Percentiles rank a stretch among this genome's conserved stretches.
phyloP scores from a whole-genome alignment of 805 yeast species.

The Saccharomycopsis fibuligera region DNA sequence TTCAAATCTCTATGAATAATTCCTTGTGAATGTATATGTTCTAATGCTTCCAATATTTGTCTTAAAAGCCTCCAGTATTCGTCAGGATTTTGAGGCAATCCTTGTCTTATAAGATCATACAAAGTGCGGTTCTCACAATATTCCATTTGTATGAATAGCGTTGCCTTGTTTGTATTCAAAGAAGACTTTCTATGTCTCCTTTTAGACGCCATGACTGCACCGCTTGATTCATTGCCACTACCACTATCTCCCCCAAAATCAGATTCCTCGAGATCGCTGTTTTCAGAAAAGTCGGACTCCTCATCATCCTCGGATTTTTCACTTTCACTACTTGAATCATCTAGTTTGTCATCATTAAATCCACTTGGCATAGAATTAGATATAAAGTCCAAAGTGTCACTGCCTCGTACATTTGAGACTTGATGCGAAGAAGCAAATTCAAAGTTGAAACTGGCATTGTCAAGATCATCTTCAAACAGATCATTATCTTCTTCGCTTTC shows the following conservation, averaged over 20 bases:
- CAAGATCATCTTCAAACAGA: conserved; percentile 12
- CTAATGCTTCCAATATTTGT: conserved; percentile 82
- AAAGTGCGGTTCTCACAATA: conserved; percentile 94
- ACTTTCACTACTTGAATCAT: conserved; percentile 20
- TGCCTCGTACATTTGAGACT: not conserved
- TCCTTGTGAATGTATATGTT: conserved; percentile 88
- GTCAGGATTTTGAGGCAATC: conserved; percentile 59
- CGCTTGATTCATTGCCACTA: conserved; percentile 20
- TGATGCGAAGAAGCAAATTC: conserved; percentile 13
- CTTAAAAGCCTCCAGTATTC: conserved; percentile 89
- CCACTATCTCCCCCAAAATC: conserved; percentile 23
- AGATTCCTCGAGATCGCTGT: conserved; percentile 25
- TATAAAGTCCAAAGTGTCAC: conserved; percentile 53
- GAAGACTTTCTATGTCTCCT: not conserved
- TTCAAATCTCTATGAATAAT: conserved; percentile 93
- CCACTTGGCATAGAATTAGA: conserved; percentile 45
- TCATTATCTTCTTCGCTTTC: conserved; percentile 12
- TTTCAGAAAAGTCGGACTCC: conserved; percentile 31
- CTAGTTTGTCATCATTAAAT: not conserved
- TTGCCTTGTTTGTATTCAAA: conserved; percentile 40
- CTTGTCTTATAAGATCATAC: conserved; percentile 72
- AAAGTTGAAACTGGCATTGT: conserved; percentile 10
- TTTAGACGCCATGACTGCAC: not conserved
- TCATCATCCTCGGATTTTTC: conserved; percentile 51
- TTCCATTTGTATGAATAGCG: conserved; percentile 95